phyloP scores from a whole-genome alignment of 192 early-diverging fungal species.

The Geranomyces michiganensis region DNA sequence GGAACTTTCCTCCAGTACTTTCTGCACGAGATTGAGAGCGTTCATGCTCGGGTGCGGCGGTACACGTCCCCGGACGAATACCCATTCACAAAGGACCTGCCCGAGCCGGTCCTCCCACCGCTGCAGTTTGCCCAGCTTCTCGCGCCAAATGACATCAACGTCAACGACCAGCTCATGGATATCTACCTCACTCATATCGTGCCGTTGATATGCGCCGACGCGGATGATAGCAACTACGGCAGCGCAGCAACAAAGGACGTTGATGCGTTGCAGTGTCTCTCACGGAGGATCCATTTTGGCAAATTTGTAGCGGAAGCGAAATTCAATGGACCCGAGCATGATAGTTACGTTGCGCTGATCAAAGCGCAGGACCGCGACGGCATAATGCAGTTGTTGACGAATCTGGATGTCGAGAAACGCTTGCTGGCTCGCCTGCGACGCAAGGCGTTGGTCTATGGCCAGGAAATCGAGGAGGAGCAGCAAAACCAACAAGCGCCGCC shows the following conservation, averaged over 20 bases:
- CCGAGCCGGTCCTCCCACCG: slow-evolving; percentile 83
- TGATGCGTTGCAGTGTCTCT: slow-evolving; percentile 88
- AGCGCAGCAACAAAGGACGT: slow-evolving; percentile 92
- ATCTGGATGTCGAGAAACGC: slow-evolving; percentile 79
- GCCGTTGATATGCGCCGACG: slow-evolving; percentile 69
- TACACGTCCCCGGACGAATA: slow-evolving; percentile 94
- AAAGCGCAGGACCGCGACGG: slow-evolving; percentile 70
- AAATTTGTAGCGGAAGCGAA: slow-evolving; percentile 98
- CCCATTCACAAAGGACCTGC: slow-evolving; percentile 82
- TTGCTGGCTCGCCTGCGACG: slow-evolving; percentile 79
- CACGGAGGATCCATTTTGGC: slow-evolving; percentile 93
- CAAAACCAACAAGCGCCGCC: no score
- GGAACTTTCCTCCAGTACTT: slow-evolving; percentile 89
- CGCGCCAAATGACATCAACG: slow-evolving; percentile 78
- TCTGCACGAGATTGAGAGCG: slow-evolving; percentile 87
- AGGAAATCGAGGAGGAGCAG: slow-evolving; percentile 83
- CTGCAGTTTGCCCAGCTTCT: slow-evolving; percentile 78
- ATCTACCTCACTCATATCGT: slow-evolving; percentile 80
- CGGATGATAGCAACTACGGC: slow-evolving; percentile 92
- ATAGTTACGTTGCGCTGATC: slow-evolving; percentile 77
- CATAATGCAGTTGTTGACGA: slow-evolving; percentile 87
- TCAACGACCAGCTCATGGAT: slow-evolving; percentile 81
- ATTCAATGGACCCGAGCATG: slow-evolving; percentile 84
- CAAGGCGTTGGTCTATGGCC: slow-evolving; percentile 94
- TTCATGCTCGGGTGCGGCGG: slow-evolving; percentile 82